Base-by-base conservation (phyloP, 306 rosid genomes). In the Parietaria judaica region DNA sequence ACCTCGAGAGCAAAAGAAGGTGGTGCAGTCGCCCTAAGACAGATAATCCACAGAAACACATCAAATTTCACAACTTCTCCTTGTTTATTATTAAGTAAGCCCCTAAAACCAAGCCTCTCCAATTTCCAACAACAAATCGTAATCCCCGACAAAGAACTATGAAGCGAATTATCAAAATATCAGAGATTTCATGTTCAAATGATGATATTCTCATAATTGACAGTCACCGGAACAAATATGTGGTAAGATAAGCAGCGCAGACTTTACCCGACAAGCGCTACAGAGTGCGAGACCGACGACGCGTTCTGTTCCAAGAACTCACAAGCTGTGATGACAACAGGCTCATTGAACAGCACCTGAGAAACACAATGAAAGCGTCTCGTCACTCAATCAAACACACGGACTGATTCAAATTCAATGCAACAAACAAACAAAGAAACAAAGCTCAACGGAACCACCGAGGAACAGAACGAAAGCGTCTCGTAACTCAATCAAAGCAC, bases 1-100 rank as follows among this genome's bases (percentile, higher is more conserved):
- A 86, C 95, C 79, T 92, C 99, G 54, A 92, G 62, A 38, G 99
- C 99, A 81, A 92, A 92, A 10, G 99, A 92, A 49, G 99, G 99
- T 60, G 99, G 99, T n/a, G 82, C 83, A 63, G 99, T 92, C 1
- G 94, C 99, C 80, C 99, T 92, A 75, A 15, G 75, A 78, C 68
- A 56, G 23, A 75, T 49, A 41, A 46, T 44, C 38, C 69, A 61
- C 53, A 54, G 63, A 63, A 61, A 55, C 43, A 63, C 48, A 66
- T 54, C 14, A 48, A 9, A 36, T 16, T 17, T 53, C 36, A 53
- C 57, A 53, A 58, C 31, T 23, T 23, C 31, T 23, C 31, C 31
- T 23, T 23, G 31, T 23, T 0, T 2, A 23, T 23, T 23, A 23
- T 23, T 23, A 23, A 23, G 31, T 23, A 23, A 23, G 31, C 31